Conservation (phyloP, 345 rosid genomes). For the Aurinia saxatilis region DNA sequence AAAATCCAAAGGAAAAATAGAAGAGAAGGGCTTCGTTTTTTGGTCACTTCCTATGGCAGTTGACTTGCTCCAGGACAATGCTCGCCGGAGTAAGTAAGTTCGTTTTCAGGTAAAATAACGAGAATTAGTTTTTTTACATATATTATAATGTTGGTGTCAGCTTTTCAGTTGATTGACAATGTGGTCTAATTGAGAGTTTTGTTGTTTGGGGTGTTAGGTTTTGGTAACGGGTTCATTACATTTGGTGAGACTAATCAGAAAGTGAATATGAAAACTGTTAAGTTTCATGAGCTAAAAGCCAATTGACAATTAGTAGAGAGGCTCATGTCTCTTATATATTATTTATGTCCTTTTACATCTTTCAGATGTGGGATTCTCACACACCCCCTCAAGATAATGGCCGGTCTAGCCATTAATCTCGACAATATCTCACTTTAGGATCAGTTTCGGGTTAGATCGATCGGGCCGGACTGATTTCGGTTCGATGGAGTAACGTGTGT, state of each 20-base stretch:
- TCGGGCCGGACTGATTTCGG: too few species aligned
- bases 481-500: too few species aligned
- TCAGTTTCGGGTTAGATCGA: too few species aligned
- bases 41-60: conserved; percentile 82
- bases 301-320: too few species aligned
- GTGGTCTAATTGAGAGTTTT: background rate
- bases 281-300: too few species aligned
- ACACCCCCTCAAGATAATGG: too few species aligned
- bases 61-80: conserved; percentile 78
- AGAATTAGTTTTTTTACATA: background rate
- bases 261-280: conserved; percentile 31
- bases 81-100: conserved; percentile 47
- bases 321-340: too few species aligned
- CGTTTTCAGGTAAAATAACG: conserved; percentile 64
- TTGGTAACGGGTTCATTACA: conserved; percentile 86
- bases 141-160: background rate
- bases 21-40: conserved; percentile 64
- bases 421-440: too few species aligned
- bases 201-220: conserved; percentile 43
- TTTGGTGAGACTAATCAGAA: conserved; percentile 73
- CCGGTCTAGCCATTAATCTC: too few species aligned
- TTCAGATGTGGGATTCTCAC: too few species aligned
- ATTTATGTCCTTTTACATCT: too few species aligned
- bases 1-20: conserved; percentile 28
- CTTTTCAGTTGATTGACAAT: background rate